Conservation (phyloP, 1,284 basidiomycete species). For the Inonotus obliquus region DNA sequence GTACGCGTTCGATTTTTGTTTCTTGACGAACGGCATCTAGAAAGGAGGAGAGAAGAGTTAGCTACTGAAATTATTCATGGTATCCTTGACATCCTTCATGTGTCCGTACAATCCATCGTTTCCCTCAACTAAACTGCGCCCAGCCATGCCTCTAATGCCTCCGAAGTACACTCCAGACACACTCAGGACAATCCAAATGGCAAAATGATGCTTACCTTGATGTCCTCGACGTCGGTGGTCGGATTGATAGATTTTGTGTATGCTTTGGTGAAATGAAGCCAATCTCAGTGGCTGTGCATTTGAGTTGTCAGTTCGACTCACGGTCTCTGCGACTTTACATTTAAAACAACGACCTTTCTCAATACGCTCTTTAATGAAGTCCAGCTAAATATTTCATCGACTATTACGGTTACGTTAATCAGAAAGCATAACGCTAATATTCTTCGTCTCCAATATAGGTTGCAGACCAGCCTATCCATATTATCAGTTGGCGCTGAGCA, state of each 20-base stretch:
- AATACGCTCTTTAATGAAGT: too few species aligned
- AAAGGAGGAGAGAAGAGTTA: not conserved
- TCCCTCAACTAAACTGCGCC: not conserved
- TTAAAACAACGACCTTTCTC: not conserved
- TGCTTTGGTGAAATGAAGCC: not conserved
- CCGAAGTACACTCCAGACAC: not conserved
- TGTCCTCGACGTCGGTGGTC: conserved; percentile 5
- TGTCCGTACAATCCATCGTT: conserved; percentile 9
- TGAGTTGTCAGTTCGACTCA: not conserved
- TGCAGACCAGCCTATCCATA: conserved; percentile 12
- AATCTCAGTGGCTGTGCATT: not conserved
- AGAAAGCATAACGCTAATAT: conserved; percentile 13
- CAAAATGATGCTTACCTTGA: conserved; percentile 18
- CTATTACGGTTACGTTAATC: not conserved
- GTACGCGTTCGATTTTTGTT: conserved; percentile 88
- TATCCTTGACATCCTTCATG: not conserved
- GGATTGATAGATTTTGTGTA: conserved; percentile 3
- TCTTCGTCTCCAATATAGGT: conserved; percentile 17
- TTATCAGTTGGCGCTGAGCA: not conserved
- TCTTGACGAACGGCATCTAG: conserved; percentile 90
- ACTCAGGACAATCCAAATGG: not conserved
- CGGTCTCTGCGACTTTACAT: not conserved
- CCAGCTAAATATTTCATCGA: too few species aligned
- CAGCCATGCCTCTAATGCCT: not conserved
- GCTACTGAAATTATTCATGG: not conserved